Conservation (phyloP, 352 stramenopile species). For the Phytophthora pluvialis region DNA sequence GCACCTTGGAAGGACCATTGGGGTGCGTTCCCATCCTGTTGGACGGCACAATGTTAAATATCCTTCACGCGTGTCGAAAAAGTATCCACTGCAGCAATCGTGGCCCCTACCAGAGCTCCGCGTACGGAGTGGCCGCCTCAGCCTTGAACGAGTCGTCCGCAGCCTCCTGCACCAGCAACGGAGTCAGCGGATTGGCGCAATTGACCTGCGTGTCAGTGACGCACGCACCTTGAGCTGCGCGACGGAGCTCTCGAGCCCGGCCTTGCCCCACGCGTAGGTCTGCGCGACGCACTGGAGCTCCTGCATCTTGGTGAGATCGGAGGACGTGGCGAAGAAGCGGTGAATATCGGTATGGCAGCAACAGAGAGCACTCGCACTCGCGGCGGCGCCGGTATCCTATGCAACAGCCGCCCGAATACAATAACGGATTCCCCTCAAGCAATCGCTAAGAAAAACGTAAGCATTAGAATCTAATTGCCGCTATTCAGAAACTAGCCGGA, state of each 20-base stretch:
- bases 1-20: constrained; percentile 89
- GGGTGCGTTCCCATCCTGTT: constrained; percentile 94
- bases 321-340: constrained; percentile 4
- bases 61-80: constrained; percentile 11
- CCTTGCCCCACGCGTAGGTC: constrained; percentile 93
- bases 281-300: constrained; percentile 87
- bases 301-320: constrained; percentile 50
- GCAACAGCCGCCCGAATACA: constrained; percentile 22
- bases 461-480: constrained; percentile 4
- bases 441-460: constrained; percentile 24
- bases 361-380: constrained; percentile 12
- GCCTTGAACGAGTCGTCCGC: constrained; percentile 54
- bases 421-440: constrained; percentile 26
- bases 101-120: constrained; percentile 84
- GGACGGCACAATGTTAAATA: constrained; percentile 9
- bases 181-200: not conserved
- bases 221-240: constrained; percentile 84
- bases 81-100: not conserved
- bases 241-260: constrained; percentile 79
- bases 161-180: constrained; percentile 47
- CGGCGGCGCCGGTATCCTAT: constrained; percentile 8
- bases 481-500: constrained; percentile 10
- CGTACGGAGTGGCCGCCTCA: constrained; percentile 64
- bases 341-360: constrained; percentile 23
- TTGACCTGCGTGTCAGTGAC: not conserved